Evolutionary conservation across 2,329 filamentous ascomycete species (phyloP), one percentile per base, ranked within the genome.

Genomic region (Fonsecaea erecta): DNA sequence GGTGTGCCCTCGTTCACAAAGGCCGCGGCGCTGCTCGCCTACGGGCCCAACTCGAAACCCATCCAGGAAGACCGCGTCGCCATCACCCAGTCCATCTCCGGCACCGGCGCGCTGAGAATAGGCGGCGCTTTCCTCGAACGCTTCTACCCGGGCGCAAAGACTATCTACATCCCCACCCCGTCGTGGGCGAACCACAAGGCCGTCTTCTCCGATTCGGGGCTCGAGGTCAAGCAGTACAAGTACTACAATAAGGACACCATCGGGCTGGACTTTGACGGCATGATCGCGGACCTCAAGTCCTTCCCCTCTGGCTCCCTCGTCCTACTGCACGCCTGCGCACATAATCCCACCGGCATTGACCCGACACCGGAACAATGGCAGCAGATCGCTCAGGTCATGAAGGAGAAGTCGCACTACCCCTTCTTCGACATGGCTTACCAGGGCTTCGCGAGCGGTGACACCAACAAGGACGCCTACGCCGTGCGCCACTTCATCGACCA

Each of bases 341-440:
- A 98, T 86, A 98, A 98, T 86, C 94, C 94, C 65, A 98, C 95
- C 70, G 94, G 94, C 77, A 90, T 98, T 74, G 94, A 98, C 82
- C 95, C 94, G 37, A 97, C 91, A 48, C 82, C 87, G 74, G 90
- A 92, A 79, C 94, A 98, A 84, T 98, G 94, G 94, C 87, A 87
- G 81, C 84, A 94, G 83, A 95, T 99, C 79, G 92, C 91, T 80
- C 82, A 90, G 67, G 90, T 90, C 68, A 88, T 97, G 80, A 96
- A 96, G 86, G 86, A 88, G 77, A 88, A 90, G 78, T 88, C 85
- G 57, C 94, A 98, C 86, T 96, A 90, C 79, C 89, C 92, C 74
- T 97, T 99, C 87, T 99, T 98, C 83, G 94, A 98, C 81, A 97
- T 97, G 93, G 94, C 94, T 70, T 99, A 99, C 86, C 94, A 99